Evolutionary conservation across 108 stramenopile genomes (phyloP), one percentile per base, ranked within the genome.

Genomic region (Hondaea fermentalgiana): DNA sequence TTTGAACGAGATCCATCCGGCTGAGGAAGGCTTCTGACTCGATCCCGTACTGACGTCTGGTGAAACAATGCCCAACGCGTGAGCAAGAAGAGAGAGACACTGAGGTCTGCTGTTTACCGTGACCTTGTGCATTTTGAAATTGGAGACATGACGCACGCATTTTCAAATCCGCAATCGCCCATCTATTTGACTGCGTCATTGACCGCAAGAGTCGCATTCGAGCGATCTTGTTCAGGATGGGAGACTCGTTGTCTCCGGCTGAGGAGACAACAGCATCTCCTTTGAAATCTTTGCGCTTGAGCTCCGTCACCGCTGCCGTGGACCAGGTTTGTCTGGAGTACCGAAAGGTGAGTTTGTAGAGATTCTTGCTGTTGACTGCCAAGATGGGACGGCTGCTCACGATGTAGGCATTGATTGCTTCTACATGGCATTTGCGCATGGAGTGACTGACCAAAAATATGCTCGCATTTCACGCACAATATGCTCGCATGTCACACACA

Each of bases 271-370:
- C 1, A 4, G 21, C 1, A 69, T 12, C 10, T 23, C 42, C 64
- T 12, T 69, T 6, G 35, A 42, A 12, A 14, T 69, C 64, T 0
- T 17, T 69, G 42, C 64, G 64, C 3, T 10, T 69, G 64, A 69
- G 64, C 42, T 14, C 64, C 5, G 64, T 69, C 10, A 23, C 64
- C 45, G 76, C 49, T 23, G 76, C 76, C 23, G 76, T 83, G 10
- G 76, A 83, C 51, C 76, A 83, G 51, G 49, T 53, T 43, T 83
- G 76, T 35, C 51, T 83, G 76, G 76, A 47, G 28, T 83, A 83
- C 51, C 45, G 51, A 6, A 83, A 53, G 51, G 76, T 35, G 49
- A 53, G 76, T 83, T 57, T 57, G 14, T 35, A 35, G 35, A 35
- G 35, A 35, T 35, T 2, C 35, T 35, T 35, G 35, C 35, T 35